phyloP scores from a whole-genome alignment of 2,329 filamentous ascomycete species.

The Ciborinia camelliae region DNA sequence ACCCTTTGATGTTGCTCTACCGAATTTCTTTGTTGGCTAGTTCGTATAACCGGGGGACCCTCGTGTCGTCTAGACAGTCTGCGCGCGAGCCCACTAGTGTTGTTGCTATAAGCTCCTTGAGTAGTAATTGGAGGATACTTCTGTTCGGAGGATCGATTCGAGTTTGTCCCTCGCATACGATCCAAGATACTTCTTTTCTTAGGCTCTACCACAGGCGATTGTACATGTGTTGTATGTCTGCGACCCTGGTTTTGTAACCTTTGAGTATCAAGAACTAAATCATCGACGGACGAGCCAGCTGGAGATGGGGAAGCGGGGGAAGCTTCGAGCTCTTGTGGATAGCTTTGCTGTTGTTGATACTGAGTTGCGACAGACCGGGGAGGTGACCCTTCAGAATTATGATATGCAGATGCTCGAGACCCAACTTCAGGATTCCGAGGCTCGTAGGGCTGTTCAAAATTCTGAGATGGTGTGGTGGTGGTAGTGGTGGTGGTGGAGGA shows the following conservation, averaged over 20 bases:
- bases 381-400: constrained; percentile 26
- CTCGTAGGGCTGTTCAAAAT: constrained; percentile 23
- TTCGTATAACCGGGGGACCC: constrained; percentile 44
- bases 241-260: constrained; percentile 26
- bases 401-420: constrained; percentile 29
- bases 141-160: constrained; percentile 30
- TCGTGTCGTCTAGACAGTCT: constrained; percentile 56
- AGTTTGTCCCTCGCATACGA: constrained; percentile 32
- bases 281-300: constrained; percentile 31
- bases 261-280: constrained; percentile 30
- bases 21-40: constrained; percentile 40
- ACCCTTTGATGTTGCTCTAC: constrained; percentile 42
- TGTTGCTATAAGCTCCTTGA: constrained; percentile 43
- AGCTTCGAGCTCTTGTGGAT: constrained; percentile 26
- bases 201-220: constrained; percentile 27
- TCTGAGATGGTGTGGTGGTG: constrained; percentile 21
- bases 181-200: constrained; percentile 37
- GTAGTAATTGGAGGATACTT: constrained; percentile 22
- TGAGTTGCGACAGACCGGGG: constrained; percentile 29
- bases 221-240: constrained; percentile 20
- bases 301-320: constrained; percentile 22
- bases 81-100: constrained; percentile 48
- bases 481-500: constrained; percentile 14
- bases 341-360: constrained; percentile 30
- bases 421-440: constrained; percentile 28